These are phyloP conservation scores for Fusarium verrucosum DNA, from an alignment of 2,329 filamentous ascomycete genomes.

Conservation along the genomic window DNA sequence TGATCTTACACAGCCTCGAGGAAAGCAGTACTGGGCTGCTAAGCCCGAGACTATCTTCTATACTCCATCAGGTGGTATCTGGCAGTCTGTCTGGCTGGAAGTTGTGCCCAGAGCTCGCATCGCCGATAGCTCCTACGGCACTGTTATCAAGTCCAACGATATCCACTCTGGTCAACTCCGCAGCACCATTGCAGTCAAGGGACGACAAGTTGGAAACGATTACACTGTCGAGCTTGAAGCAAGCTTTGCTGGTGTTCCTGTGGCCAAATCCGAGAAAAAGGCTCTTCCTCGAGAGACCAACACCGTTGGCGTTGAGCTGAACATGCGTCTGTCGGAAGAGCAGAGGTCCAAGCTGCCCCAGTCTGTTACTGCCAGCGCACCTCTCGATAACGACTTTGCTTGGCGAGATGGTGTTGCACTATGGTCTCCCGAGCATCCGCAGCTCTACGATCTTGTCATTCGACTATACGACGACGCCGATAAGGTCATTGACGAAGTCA, in stretches of 20 bases:
- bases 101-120: constrained; percentile 62
- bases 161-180: constrained; percentile 62
- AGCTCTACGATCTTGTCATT: constrained; percentile 65
- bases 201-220: constrained; percentile 56
- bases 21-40: constrained; percentile 73
- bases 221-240: constrained; percentile 64
- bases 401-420: constrained; percentile 68
- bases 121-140: constrained; percentile 66
- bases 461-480: constrained; percentile 57
- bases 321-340: constrained; percentile 58
- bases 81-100: constrained; percentile 67
- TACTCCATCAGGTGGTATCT: constrained; percentile 65
- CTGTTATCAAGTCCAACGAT: constrained; percentile 64
- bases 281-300: constrained; percentile 60
- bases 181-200: constrained; percentile 60
- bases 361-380: constrained; percentile 46
- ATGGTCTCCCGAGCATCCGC: constrained; percentile 68
- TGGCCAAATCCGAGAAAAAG: constrained; percentile 56
- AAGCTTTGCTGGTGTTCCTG: constrained; percentile 57
- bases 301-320: constrained; percentile 57
- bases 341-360: constrained; percentile 53
- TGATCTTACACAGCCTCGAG: constrained; percentile 71
- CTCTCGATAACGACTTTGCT: constrained; percentile 50
- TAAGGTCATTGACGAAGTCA: constrained; percentile 62
- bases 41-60: constrained; percentile 70